A percentile compares a stretch with the other conserved stretches of the same genome.
Conservation (phyloP, 1,139 yeast species). For the Protomyces macrosporus region DNA sequence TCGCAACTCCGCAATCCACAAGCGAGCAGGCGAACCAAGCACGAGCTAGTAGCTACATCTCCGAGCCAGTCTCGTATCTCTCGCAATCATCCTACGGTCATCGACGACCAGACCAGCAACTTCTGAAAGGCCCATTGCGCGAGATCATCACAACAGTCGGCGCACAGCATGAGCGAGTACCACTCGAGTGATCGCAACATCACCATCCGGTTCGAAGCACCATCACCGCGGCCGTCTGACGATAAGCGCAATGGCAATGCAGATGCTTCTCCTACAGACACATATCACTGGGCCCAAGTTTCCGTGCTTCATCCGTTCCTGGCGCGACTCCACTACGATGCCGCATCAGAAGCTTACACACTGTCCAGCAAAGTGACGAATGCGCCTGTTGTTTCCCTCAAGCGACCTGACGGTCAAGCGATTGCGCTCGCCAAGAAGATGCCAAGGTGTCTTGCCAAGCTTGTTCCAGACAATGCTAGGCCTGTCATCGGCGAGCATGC, state of each 20-base stretch:
- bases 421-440: not conserved
- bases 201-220: not conserved
- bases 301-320: slow-evolving; percentile 11
- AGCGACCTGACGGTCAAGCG: not conserved
- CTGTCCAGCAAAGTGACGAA: slow-evolving; percentile 3
- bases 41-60: too few species aligned
- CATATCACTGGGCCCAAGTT: not conserved
- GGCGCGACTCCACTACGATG: not conserved
- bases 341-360: not conserved
- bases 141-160: too few species aligned
- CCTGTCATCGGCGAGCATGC: not conserved
- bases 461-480: not conserved
- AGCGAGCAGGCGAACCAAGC: too few species aligned
- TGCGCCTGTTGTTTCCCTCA: not conserved
- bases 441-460: not conserved
- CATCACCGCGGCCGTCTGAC: not conserved
- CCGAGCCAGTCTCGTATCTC: too few species aligned
- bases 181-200: slow-evolving; percentile 11
- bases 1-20: too few species aligned
- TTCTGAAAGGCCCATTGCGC: too few species aligned
- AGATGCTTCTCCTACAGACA: not conserved
- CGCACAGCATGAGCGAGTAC: not conserved
- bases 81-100: too few species aligned
- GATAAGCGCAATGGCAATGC: not conserved
- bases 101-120: too few species aligned